Evolutionary conservation across 164 flowering plant species (phyloP).

Genomic region (Magnolia kwangsiensis): DNA sequence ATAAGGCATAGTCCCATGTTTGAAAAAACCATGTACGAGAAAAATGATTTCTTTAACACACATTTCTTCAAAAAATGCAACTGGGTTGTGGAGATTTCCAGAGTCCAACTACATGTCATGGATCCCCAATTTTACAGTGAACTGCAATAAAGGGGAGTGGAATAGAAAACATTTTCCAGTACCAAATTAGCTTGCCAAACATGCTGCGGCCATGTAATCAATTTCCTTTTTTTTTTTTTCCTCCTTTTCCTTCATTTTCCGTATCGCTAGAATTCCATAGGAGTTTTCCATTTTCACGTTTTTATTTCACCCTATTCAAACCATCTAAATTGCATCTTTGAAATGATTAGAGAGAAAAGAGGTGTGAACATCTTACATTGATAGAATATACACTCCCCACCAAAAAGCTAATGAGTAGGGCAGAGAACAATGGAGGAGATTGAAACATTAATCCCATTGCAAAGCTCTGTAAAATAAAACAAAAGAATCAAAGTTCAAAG

Average conservation of each 20-base stretch:
- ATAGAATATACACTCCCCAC: slow-evolving; percentile 52
- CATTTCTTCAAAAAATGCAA: no score
- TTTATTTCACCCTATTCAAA: no score
- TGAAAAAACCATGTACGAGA: no score
- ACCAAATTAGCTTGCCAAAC: not conserved
- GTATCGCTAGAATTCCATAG: not conserved
- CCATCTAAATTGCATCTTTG: not conserved
- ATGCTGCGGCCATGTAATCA: not conserved
- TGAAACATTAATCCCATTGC: slow-evolving; percentile 30
- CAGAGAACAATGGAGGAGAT: slow-evolving; percentile 39
- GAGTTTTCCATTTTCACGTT: no score
- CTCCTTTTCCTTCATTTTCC: no score
- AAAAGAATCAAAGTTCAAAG: not conserved
- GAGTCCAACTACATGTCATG: no score
- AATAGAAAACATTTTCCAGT: not conserved
- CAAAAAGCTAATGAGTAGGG: slow-evolving; percentile 34
- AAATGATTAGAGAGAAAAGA: not conserved
- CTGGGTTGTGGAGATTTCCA: no score
- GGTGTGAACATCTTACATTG: slow-evolving; percentile 27
- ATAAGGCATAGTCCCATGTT: no score
- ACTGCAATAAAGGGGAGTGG: not conserved
- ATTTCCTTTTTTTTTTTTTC: not conserved
- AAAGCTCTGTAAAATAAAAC: slow-evolving; percentile 34
- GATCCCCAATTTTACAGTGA: no score
- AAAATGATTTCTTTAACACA: no score